Evolutionary conservation across 148 eudicot species (phyloP).

Genomic region (Rhododendron ovatum): DNA sequence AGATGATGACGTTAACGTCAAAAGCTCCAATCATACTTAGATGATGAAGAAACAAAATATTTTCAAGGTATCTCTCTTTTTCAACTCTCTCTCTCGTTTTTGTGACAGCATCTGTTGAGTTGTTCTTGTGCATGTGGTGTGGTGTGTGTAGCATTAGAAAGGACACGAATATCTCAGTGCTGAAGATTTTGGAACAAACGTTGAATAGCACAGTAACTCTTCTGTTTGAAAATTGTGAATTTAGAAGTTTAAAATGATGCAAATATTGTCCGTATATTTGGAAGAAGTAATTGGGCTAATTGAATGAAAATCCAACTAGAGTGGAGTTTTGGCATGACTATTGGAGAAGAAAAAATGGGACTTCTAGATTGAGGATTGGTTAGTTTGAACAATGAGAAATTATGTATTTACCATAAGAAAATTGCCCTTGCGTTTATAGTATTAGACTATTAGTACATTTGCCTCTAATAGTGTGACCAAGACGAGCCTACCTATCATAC

Average conservation of each 20-base stretch:
- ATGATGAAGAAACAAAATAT: not conserved
- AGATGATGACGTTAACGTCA: conserved; percentile 20
- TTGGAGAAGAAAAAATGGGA: not conserved
- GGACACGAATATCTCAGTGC: not conserved
- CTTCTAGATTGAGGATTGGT: not conserved
- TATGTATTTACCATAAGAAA: not conserved
- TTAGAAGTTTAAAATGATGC: not conserved
- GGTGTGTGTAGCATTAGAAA: not conserved
- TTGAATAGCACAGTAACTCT: not conserved
- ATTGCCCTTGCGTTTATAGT: not conserved
- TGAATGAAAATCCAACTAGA: not conserved
- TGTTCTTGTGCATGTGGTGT: not conserved
- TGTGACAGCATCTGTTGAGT: not conserved
- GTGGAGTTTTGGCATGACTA: not conserved
- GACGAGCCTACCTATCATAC: not conserved
- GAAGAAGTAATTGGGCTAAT: not conserved
- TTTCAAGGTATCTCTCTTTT: conserved; percentile 21
- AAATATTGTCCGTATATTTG: not conserved
- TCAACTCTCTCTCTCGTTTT: not conserved
- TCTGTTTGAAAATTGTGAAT: not conserved
- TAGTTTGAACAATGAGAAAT: not conserved
- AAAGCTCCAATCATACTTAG: conserved; percentile 15
- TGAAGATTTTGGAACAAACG: not conserved
- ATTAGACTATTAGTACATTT: too few relatives aligned
- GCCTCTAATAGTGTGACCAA: not conserved